A percentile compares a stretch with the other conserved stretches of the same genome.
Conservation (phyloP, 1,284 basidiomycete species). For the Cutaneotrichosporon cavernicola region DNA sequence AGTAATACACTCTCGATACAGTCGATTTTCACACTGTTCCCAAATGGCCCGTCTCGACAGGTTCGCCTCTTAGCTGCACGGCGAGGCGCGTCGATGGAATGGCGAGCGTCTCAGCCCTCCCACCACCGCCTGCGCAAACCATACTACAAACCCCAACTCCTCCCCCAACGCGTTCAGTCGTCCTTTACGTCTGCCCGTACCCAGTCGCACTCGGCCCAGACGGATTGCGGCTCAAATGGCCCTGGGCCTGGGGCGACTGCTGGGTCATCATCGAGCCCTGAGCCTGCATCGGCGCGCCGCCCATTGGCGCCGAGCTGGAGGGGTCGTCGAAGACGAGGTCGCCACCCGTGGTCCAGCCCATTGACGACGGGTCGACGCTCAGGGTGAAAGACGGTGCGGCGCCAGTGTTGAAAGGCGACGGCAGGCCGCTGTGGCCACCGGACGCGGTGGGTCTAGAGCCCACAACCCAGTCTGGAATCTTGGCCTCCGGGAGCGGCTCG, state of each 20-base stretch:
- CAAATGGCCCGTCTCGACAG: neutral
- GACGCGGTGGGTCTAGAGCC: neutral
- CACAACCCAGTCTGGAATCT: constrained; percentile 2
- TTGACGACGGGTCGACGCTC: constrained; percentile 1
- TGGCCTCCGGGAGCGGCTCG: constrained; percentile 3
- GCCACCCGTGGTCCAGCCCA: neutral
- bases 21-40: constrained; percentile 3
- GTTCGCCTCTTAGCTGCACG: neutral
- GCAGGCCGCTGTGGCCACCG: neutral
- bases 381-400: neutral
- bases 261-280: constrained; percentile 1
- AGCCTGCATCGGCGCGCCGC: neutral
- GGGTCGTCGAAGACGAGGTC: constrained; percentile 4
- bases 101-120: neutral
- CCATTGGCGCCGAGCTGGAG: neutral
- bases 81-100: neutral
- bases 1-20: constrained; percentile 11
- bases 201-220: neutral
- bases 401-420: constrained; percentile 4
- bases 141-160: neutral
- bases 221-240: neutral
- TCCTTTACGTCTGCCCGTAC: neutral
- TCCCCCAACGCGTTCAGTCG: neutral
- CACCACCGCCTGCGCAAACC: neutral
- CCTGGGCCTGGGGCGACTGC: neutral